phyloP scores from a whole-genome alignment of 768 basidiomycete genomes.

The Trametes villosa region DNA sequence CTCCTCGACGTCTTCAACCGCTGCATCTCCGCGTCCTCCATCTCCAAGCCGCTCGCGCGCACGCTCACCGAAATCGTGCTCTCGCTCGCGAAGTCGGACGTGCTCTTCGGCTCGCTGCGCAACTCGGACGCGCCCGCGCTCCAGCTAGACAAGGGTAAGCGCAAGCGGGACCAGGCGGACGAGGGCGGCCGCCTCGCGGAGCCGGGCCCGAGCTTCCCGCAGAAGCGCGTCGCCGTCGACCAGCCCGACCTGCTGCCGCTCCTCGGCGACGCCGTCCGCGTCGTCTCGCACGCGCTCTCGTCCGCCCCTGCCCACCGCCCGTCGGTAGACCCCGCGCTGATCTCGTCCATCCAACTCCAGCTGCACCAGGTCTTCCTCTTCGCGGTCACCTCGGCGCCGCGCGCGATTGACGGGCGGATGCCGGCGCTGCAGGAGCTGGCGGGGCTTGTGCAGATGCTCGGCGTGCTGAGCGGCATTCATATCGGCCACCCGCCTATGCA shows the following conservation, averaged over 20 bases:
- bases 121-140: slow-evolving; percentile 65
- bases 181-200: slow-evolving; percentile 25
- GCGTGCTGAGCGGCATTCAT: slow-evolving; percentile 77
- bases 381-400: slow-evolving; percentile 61
- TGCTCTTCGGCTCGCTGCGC: slow-evolving; percentile 65
- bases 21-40: slow-evolving; percentile 49
- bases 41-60: slow-evolving; percentile 58
- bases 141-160: slow-evolving; percentile 73
- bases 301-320: slow-evolving; percentile 40
- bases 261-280: slow-evolving; percentile 62
- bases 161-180: slow-evolving; percentile 66
- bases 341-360: slow-evolving; percentile 72
- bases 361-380: slow-evolving; percentile 82
- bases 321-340: slow-evolving; percentile 57
- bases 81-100: slow-evolving; percentile 64
- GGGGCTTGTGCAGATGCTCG: slow-evolving; percentile 82
- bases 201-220: slow-evolving; percentile 14
- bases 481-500: slow-evolving; percentile 51
- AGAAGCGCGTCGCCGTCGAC: slow-evolving; percentile 40
- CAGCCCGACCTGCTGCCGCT: slow-evolving; percentile 52
- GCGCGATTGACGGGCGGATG: slow-evolving; percentile 46
- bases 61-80: slow-evolving; percentile 66
- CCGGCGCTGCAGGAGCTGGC: slow-evolving; percentile 74
- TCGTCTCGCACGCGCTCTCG: slow-evolving; percentile 55
- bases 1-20: slow-evolving; percentile 60